phyloP scores from a whole-genome alignment of 805 yeast species.

The Zygotorulaspora sp. region DNA sequence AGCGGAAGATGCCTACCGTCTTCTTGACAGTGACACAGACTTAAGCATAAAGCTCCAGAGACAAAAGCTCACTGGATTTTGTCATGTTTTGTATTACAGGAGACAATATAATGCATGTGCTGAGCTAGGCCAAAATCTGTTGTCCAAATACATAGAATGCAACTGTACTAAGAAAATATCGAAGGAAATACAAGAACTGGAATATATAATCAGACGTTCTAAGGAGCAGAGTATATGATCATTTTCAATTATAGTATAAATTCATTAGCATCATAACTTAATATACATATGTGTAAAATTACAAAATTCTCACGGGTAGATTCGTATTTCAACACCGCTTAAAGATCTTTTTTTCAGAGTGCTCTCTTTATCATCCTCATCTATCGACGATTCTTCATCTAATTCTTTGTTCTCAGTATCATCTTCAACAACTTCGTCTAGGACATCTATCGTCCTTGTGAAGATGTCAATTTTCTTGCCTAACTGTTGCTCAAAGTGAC shows the following conservation, averaged over 20 bases:
- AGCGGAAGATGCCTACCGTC: conserved; percentile 4
- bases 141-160: conserved; percentile 33
- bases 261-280: no score
- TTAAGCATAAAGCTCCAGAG: conserved; percentile 49
- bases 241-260: no score
- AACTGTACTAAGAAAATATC: conserved; percentile 42
- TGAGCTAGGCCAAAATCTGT: conserved; percentile 39
- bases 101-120: conserved; percentile 51
- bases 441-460: conserved; percentile 62
- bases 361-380: conserved; percentile 34
- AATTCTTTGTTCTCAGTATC: conserved; percentile 31
- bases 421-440: conserved; percentile 55
- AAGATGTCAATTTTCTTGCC: conserved; percentile 51
- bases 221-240: conserved; percentile 1
- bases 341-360: conserved; percentile 36
- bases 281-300: not conserved
- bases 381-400: conserved; percentile 26
- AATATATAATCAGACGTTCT: conserved; percentile 22
- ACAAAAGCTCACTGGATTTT: conserved; percentile 50
- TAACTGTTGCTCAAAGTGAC: conserved; percentile 50
- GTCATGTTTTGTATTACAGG: conserved; percentile 59
- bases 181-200: conserved; percentile 49
- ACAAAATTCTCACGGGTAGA: conserved; percentile 26
- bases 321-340: conserved; percentile 42
- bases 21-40: conserved; percentile 7